phyloP scores from a whole-genome alignment of 163 green algal genomes.

The Scenedesmus sp. region DNA sequence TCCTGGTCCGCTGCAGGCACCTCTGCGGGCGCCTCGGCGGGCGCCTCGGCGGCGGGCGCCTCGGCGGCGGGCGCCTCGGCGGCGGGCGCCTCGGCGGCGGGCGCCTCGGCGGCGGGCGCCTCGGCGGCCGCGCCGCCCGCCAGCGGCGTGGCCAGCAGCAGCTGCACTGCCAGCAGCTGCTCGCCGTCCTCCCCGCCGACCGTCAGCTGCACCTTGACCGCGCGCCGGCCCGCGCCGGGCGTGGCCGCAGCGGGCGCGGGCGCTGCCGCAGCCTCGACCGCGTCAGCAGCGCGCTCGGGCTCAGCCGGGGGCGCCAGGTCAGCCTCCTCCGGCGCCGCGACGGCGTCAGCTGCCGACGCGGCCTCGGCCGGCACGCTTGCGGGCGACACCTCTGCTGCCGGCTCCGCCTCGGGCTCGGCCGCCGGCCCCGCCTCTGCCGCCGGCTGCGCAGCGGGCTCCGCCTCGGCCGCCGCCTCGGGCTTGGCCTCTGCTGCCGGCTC shows the following conservation, averaged over 20 bases:
- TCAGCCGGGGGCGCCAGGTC: too few species aligned
- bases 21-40: background rate
- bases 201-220: constrained; percentile 12
- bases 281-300: too few species aligned
- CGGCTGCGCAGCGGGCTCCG: background rate
- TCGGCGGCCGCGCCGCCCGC: too few species aligned
- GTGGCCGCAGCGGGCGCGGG: background rate
- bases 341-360: background rate
- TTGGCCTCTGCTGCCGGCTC: constrained; percentile 6
- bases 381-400: constrained; percentile 13
- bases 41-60: background rate
- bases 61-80: background rate
- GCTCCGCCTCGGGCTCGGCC: background rate
- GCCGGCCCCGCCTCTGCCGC: background rate
- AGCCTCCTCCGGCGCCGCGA: too few species aligned
- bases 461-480: background rate
- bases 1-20: background rate
- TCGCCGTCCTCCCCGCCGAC: constrained; percentile 2
- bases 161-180: constrained; percentile 23
- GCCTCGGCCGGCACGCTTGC: background rate
- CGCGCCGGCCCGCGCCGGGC: too few species aligned
- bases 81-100: background rate
- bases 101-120: background rate
- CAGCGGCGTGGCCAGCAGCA: constrained; percentile 26
- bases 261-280: background rate